Evolutionary conservation across 306 rosid species (phyloP).

Genomic region (Vicia villosa): DNA sequence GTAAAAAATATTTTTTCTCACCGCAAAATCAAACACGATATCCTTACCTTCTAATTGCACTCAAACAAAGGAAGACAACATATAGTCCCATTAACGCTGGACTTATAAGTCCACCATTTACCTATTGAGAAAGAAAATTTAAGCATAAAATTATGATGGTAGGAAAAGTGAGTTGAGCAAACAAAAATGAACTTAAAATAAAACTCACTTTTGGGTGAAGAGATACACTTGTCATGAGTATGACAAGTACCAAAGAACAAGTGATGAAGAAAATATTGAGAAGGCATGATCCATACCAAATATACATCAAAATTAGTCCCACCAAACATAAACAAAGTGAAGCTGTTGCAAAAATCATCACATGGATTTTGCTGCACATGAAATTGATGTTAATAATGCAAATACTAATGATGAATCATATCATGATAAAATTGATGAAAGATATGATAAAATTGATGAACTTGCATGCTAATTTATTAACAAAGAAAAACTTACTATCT

Average conservation of each 20-base stretch:
- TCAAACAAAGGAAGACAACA: conserved; percentile 91
- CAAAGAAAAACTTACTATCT: conserved; percentile 67
- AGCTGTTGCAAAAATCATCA: conserved; percentile 67
- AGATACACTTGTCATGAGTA: conserved; percentile 92
- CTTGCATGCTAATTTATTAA: conserved; percentile 10
- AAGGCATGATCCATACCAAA: conserved; percentile 95
- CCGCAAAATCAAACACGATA: too few relatives aligned
- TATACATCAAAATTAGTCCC: conserved; percentile 84
- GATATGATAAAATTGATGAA: neutral
- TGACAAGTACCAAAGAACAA: conserved; percentile 86
- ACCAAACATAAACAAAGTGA: conserved; percentile 73
- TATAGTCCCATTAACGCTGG: conserved; percentile 99
- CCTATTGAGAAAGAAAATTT: conserved; percentile 49
- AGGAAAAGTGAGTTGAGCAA: conserved; percentile 11
- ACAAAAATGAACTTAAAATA: conserved; percentile 4
- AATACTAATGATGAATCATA: neutral
- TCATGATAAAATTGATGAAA: neutral
- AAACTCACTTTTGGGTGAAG: conserved; percentile 82
- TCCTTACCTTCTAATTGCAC: conserved; percentile 84
- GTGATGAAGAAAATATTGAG: conserved; percentile 92
- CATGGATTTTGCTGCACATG: conserved; percentile 74
- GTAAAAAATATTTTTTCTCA: too few relatives aligned
- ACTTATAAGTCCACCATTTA: conserved; percentile 79
- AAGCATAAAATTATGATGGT: conserved; percentile 7
- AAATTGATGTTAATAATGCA: neutral